Base-by-base conservation (phyloP, 371 early-diverging fungal species). In the Syncephalastrum contaminatum region DNA sequence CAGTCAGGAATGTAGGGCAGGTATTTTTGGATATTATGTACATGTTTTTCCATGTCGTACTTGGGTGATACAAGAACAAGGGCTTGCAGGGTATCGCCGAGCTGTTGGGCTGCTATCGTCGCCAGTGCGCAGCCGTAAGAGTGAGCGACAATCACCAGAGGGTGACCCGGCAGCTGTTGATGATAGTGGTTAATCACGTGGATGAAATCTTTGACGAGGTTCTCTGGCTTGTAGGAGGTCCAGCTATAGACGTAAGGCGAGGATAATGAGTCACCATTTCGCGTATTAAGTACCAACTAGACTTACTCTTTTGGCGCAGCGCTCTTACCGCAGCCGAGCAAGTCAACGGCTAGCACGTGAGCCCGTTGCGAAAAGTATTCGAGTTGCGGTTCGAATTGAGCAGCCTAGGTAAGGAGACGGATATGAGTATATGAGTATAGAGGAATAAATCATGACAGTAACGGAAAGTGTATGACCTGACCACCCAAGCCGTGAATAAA, bases 61-160 rank as follows among this genome's bases (percentile, higher is more conserved):
- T 86, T 87, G 18, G 87, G 86, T 24, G 83, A 72, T 13, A 89
- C 77, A 54, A 87, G 64, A 0, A 85, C 77, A 18, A 89, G 50
- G 0, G 80, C 85, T 16, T 81, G 75, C 36, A 85, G 56, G 16
- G 60, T 59, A 8, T 61, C 4, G 24, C 60, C 53, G 3, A 77
- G 51, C 0, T 58, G 66, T 2, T 74, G 60, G 16, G 81, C 82
- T 13, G 84, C 73, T 48, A 66, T 69, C 0, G 84, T 72, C 2
- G 79, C 84, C 20, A 89, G 55, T 4, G 75, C 63, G 47, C 89
- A 89, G 0, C 89, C 89, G 66, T 86, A 89, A 1, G 88, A 88
- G 56, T 87, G 88, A 1, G 84, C 81, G 41, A 89, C 71, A 19
- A 86, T 74, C 10, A 85, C 81, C 0, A 78, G 79, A 0, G 70